Base-by-base conservation (phyloP, 768 basidiomycete species). In the Trametes coccinea region DNA sequence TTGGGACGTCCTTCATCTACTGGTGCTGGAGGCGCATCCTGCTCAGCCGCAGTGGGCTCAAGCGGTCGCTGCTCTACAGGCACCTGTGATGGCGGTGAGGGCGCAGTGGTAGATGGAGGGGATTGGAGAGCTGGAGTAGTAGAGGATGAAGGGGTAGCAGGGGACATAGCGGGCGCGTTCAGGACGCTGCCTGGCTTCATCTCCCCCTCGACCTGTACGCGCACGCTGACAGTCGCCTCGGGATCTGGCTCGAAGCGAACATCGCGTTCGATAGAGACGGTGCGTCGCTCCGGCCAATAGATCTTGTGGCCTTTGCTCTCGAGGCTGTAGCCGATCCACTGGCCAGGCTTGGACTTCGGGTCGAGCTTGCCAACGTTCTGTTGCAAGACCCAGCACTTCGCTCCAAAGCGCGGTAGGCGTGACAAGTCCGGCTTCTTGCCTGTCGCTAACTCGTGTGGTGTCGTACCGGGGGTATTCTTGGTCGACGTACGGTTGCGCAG, bases 201-300 rank as follows among this genome's bases (percentile, higher is more conserved):
- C 54, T 55, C 54, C 54, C 54, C 54, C 54, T 55, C 54, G 54
- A 40, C n/a, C 54, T 55, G 54, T 13, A 45, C 44, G 41, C 34
- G 54, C n/a, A 46, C 44, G 17, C 22, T 46, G 17, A 55, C 44
- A 14, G 31, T 22, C 5, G 22, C 27, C 2, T 30, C 54, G 30
- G n/a, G 27, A 14, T 11, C 14, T 5, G 41, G 41, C 14, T 43
- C 41, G 41, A 61, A 53, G 33, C 39, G 53, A 13, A 61, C 53
- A 14, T 55, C 46, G 9, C 54, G 53, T 40, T 61, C 48, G 47
- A 61, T 31, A 17, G 60, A 48, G 45, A 61, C 48, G 22, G 47
- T 48, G 4, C 39, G 54, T n/a, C 27, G 17, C 52, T 47, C 39
- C n/a, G 61, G 61, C 61, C 61, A 62, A 27, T 57, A 62, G 40